These are phyloP conservation scores for Monilinia fructigena DNA, from an alignment of 2,329 filamentous ascomycete genomes.

Conservation along the genomic window DNA sequence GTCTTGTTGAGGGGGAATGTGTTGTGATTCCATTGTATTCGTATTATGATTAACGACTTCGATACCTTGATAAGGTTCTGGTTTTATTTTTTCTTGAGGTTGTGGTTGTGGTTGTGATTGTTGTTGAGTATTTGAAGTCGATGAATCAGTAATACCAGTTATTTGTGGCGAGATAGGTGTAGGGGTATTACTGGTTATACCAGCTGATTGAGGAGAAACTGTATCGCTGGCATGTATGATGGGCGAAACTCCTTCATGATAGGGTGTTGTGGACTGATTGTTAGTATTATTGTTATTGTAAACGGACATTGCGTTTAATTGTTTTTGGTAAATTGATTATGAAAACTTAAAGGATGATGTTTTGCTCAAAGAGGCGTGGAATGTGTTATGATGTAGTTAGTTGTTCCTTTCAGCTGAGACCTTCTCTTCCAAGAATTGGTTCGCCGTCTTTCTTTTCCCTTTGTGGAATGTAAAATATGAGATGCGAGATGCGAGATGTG, in stretches of 20 bases:
- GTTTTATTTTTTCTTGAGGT: not conserved
- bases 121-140: slow-evolving; percentile 15
- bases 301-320: slow-evolving; percentile 2
- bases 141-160: slow-evolving; percentile 2
- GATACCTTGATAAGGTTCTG: slow-evolving; percentile 19
- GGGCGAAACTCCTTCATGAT: slow-evolving; percentile 11
- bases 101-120: not conserved
- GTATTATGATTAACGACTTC: slow-evolving; percentile 15
- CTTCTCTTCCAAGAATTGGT: not conserved
- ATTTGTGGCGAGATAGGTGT: slow-evolving; percentile 4
- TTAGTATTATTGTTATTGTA: not conserved
- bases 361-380: not conserved
- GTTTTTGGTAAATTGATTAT: not conserved
- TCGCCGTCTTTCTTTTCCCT: not conserved
- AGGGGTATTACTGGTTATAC: not conserved
- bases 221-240: not conserved
- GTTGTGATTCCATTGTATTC: slow-evolving; percentile 15
- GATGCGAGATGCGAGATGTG: too few species aligned
- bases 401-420: not conserved
- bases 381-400: slow-evolving; percentile 1
- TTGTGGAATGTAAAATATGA: not conserved
- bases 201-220: slow-evolving; percentile 17
- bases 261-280: not conserved
- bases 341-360: not conserved
- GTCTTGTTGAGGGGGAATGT: slow-evolving; percentile 17